A percentile compares a stretch with the other conserved stretches of the same genome.
Evolutionary conservation across 2,329 filamentous ascomycete species (phyloP).

Genomic region (Neophaeococcomyces aloes): DNA sequence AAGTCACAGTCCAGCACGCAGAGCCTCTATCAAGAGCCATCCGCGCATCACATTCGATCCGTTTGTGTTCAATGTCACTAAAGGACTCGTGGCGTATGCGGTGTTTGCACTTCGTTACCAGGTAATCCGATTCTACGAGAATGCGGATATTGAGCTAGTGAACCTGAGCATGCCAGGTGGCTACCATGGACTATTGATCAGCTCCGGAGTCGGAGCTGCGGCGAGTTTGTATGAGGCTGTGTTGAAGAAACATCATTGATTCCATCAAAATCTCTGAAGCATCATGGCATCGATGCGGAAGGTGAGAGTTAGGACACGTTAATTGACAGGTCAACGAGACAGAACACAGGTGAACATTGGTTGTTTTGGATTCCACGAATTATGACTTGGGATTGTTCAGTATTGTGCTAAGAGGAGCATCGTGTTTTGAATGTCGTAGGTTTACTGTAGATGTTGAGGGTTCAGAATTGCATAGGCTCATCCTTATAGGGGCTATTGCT

Average conservation of each 20-base stretch:
- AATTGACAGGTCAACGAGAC: too few relatives aligned
- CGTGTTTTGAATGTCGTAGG: too few relatives aligned
- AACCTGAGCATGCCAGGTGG: constrained; percentile 31
- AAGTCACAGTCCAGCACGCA: constrained; percentile 27
- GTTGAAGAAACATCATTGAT: constrained; percentile 27
- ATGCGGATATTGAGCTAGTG: constrained; percentile 29
- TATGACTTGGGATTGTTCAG: background rate
- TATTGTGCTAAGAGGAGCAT: background rate
- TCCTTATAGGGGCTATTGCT: too few relatives aligned
- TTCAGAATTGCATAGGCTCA: too few relatives aligned
- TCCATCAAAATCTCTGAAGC: background rate
- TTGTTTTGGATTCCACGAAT: background rate
- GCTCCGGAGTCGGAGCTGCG: constrained; percentile 32
- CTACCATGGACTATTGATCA: constrained; percentile 31
- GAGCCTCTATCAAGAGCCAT: constrained; percentile 21
- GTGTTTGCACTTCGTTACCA: constrained; percentile 53
- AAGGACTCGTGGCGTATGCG: constrained; percentile 70
- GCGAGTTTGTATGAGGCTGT: constrained; percentile 39
- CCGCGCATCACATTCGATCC: constrained; percentile 54
- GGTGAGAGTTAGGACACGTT: too few relatives aligned
- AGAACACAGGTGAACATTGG: too few relatives aligned
- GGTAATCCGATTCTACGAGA: constrained; percentile 30
- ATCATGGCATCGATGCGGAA: too few relatives aligned
- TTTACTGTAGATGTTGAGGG: too few relatives aligned
- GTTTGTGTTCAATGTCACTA: constrained; percentile 78